phyloP scores from a whole-genome alignment of 345 rosid genomes.

The Eutrema japonicum region DNA sequence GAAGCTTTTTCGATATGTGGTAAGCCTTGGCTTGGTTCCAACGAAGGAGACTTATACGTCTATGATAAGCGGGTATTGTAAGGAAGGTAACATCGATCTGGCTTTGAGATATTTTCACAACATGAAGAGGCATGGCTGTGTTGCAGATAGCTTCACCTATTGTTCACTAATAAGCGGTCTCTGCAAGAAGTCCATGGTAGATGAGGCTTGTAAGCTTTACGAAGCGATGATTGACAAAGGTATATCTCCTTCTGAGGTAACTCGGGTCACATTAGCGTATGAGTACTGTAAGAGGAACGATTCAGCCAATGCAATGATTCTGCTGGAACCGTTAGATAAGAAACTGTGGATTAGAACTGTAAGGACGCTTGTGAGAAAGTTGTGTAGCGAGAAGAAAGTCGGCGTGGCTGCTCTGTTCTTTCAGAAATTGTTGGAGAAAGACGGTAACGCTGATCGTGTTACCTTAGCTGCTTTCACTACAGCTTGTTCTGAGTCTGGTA shows the following conservation, averaged over 20 bases:
- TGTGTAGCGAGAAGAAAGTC: conserved; percentile 80
- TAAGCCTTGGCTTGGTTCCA: conserved; percentile 63
- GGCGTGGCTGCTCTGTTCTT: conserved; percentile 83
- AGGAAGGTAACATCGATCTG: conserved; percentile 53
- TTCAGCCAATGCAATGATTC: conserved; percentile 76
- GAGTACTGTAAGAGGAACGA: conserved; percentile 81
- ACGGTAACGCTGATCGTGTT: conserved; percentile 58
- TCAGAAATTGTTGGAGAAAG: conserved; percentile 66
- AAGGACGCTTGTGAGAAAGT: conserved; percentile 76
- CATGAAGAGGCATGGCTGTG: conserved; percentile 66
- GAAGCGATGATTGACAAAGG: conserved; percentile 79
- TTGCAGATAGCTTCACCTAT: conserved; percentile 72
- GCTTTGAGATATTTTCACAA: conserved; percentile 60
- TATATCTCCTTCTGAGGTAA: conserved; percentile 76
- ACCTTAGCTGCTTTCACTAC: conserved; percentile 72
- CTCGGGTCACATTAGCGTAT: conserved; percentile 78
- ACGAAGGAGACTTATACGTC: conserved; percentile 91
- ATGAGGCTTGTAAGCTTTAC: conserved; percentile 67
- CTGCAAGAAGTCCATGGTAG: conserved; percentile 78
- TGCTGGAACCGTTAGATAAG: conserved; percentile 76
- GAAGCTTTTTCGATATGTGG: conserved; percentile 57
- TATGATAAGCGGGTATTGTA: conserved; percentile 74
- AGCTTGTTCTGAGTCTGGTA: conserved; percentile 78
- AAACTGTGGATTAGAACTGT: conserved; percentile 81
- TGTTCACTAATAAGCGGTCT: conserved; percentile 87